These are phyloP conservation scores for Tuber aestivum DNA, from an alignment of 495 filamentous ascomycete genomes.

Conservation along the genomic window DNA sequence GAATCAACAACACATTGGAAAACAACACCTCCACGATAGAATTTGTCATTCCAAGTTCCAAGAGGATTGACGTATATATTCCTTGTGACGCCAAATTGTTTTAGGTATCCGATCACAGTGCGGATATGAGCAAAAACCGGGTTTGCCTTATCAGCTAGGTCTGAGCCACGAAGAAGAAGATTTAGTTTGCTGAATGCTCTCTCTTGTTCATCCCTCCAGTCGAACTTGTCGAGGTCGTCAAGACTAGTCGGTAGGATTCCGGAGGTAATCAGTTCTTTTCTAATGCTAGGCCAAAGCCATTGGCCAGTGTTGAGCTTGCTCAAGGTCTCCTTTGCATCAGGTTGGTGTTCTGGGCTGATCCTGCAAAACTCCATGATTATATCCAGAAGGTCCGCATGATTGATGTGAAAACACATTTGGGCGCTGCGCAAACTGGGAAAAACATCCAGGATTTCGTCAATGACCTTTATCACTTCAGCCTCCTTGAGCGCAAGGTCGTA, in stretches of 20 bases:
- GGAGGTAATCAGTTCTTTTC: constrained; percentile 72
- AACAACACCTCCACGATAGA: constrained; percentile 79
- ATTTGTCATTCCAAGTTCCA: constrained; percentile 83
- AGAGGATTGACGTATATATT: constrained; percentile 83
- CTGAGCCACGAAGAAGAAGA: constrained; percentile 64
- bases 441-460: constrained; percentile 80
- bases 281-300: constrained; percentile 77
- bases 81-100: constrained; percentile 63
- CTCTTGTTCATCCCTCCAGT: constrained; percentile 72
- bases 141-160: constrained; percentile 59
- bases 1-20: constrained; percentile 89
- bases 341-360: constrained; percentile 61
- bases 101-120: constrained; percentile 66
- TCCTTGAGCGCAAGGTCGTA: constrained; percentile 84
- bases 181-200: constrained; percentile 70
- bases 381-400: constrained; percentile 73
- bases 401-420: constrained; percentile 85
- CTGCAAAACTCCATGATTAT: constrained; percentile 82
- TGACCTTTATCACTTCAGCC: constrained; percentile 87
- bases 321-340: constrained; percentile 70
- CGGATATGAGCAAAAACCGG: constrained; percentile 72
- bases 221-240: constrained; percentile 83
- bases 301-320: constrained; percentile 82
- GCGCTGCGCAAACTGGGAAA: constrained; percentile 67
- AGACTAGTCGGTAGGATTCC: constrained; percentile 79